Percentiles rank a stretch among this genome's conserved stretches.
phyloP scores from a whole-genome alignment of 2,329 filamentous ascomycete species.

The Colletotrichum theobromicola region DNA sequence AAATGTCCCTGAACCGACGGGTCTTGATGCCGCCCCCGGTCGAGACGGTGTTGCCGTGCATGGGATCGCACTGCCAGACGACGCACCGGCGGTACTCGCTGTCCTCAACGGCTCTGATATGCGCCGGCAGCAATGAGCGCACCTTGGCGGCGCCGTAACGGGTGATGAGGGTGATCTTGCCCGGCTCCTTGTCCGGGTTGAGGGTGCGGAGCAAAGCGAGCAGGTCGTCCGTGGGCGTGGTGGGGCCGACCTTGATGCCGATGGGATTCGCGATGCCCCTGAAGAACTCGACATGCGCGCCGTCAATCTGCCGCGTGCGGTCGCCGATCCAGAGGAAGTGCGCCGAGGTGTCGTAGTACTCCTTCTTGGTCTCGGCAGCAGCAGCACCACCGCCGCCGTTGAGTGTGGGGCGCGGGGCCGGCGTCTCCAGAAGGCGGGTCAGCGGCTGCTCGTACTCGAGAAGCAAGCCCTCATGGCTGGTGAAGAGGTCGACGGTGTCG shows the following conservation, averaged over 20 bases:
- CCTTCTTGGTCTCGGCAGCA: constrained; percentile 46
- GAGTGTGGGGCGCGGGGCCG: constrained; percentile 39
- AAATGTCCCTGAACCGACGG: constrained; percentile 86
- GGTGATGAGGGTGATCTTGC: constrained; percentile 96
- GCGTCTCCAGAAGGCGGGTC: constrained; percentile 76
- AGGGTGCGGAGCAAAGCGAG: constrained; percentile 81
- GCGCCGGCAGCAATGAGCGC: constrained; percentile 74
- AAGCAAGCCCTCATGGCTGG: constrained; percentile 91
- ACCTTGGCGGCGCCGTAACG: constrained; percentile 88
- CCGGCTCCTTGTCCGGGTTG: constrained; percentile 81
- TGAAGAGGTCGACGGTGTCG: constrained; percentile 93
- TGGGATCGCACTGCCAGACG: constrained; percentile 98
- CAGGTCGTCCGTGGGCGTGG: constrained; percentile 78
- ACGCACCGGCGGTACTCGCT: constrained; percentile 72
- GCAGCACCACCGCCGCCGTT: constrained; percentile 31
- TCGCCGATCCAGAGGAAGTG: constrained; percentile 99
- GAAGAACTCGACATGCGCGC: constrained; percentile 97
- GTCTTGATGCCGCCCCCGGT: constrained; percentile 88
- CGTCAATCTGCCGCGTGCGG: constrained; percentile 89
- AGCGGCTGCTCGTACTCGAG: constrained; percentile 93
- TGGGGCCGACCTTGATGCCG: constrained; percentile 93
- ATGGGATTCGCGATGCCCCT: constrained; percentile 95
- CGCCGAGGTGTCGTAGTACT: constrained; percentile 92
- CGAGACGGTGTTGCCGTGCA: constrained; percentile 84
- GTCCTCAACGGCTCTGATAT: constrained; percentile 87